These are phyloP conservation scores for Salvia sclarea DNA, from an alignment of 305 asterid species.

Conservation along the genomic window DNA sequence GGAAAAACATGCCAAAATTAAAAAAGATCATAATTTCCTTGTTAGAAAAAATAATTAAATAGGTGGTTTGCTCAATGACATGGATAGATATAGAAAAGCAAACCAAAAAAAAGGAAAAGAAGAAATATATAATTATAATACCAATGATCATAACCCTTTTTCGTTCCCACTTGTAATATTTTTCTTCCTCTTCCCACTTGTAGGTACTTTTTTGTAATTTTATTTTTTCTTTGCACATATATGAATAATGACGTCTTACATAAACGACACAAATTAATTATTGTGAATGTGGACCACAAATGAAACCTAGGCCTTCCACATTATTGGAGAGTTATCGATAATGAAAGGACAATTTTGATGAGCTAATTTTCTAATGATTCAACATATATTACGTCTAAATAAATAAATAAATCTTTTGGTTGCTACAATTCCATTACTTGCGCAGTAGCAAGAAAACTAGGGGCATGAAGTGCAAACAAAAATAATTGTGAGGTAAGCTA, in stretches of 20 bases:
- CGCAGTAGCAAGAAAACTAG: neutral
- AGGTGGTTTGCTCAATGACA: neutral
- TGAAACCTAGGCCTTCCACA: neutral
- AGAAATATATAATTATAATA: neutral
- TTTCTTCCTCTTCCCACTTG: slow-evolving; percentile 19
- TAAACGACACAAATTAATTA: neutral
- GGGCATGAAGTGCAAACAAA: neutral
- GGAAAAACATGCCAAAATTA: neutral
- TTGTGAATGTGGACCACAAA: neutral
- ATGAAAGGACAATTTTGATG: neutral
- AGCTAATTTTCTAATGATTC: neutral
- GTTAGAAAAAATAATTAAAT: neutral
- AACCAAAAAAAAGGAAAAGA: neutral
- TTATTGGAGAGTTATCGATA: neutral
- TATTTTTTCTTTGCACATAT: neutral
- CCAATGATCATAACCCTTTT: neutral
- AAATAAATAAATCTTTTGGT: neutral
- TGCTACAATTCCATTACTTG: neutral
- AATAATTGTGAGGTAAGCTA: too few relatives aligned
- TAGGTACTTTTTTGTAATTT: neutral
- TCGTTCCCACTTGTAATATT: slow-evolving; percentile 21
- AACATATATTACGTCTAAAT: neutral
- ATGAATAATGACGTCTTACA: neutral
- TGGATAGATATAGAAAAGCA: neutral
- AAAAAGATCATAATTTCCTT: neutral